These are phyloP conservation scores for Dactylorhiza incarnata DNA, from an alignment of 106 monocot species.

Conservation along the genomic window DNA sequence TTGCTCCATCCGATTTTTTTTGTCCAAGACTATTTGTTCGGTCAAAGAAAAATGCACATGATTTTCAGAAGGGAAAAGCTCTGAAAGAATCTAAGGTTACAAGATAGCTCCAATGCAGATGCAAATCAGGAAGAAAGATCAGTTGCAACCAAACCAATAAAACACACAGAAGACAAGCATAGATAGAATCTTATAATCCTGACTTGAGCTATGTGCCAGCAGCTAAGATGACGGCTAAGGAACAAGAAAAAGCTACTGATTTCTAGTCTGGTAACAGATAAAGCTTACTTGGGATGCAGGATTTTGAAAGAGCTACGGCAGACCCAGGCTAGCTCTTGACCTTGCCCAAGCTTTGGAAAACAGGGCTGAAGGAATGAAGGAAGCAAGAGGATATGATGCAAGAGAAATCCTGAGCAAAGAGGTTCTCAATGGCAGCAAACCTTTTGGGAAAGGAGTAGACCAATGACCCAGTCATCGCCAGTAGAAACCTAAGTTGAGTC, in stretches of 20 bases:
- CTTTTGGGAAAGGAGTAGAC: no score
- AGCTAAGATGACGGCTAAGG: constrained; percentile 33
- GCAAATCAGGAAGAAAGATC: constrained; percentile 34
- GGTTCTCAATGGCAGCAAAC: no score
- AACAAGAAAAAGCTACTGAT: constrained; percentile 55
- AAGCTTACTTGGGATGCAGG: constrained; percentile 54
- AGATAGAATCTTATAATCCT: constrained; percentile 81
- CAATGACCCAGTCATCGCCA: no score
- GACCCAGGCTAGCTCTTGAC: constrained; percentile 62
- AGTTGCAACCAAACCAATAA: constrained; percentile 77
- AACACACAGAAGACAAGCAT: constrained; percentile 79
- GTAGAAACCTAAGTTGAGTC: no score
- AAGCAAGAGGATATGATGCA: constrained; percentile 38
- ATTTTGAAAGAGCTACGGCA: constrained; percentile 45
- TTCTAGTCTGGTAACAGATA: constrained; percentile 48
- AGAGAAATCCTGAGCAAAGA: no score
- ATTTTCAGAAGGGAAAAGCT: no score
- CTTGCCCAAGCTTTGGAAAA: constrained; percentile 54
- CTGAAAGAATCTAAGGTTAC: no score
- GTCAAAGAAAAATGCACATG: no score
- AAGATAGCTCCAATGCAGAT: no score
- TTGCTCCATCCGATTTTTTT: no score
- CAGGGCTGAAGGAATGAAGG: constrained; percentile 76
- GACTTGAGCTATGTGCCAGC: constrained; percentile 64
- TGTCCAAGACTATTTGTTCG: no score